Evolutionary conservation across 129 eudicot species (phyloP).

Genomic region (Flaveria bidentis): DNA sequence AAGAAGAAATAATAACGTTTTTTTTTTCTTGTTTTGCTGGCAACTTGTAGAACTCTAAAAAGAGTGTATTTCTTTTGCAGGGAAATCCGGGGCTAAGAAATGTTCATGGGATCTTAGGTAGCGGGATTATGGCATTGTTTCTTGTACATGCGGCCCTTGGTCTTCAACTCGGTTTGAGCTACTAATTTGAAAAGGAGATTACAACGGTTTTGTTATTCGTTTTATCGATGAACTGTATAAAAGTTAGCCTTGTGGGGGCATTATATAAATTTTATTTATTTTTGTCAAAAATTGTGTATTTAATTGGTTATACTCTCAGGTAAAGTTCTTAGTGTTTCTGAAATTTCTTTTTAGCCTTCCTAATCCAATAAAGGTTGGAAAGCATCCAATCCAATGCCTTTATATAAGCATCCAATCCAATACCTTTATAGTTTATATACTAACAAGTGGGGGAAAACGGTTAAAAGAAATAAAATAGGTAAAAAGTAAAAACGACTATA

Average conservation of each 20-base stretch:
- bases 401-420: too few species aligned
- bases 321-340: background rate
- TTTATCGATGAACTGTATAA: background rate
- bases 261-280: background rate
- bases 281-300: background rate
- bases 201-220: background rate
- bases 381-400: too few species aligned
- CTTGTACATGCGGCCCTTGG: conserved; percentile 90
- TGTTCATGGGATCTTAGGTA: conserved; percentile 87
- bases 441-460: too few species aligned
- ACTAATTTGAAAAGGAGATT: conserved; percentile 29
- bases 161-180: conserved; percentile 91
- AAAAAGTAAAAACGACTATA: too few species aligned
- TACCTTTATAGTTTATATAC: too few species aligned
- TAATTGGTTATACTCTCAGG: background rate
- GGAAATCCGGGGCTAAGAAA: conserved; percentile 88
- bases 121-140: conserved; percentile 92
- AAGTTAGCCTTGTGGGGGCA: background rate
- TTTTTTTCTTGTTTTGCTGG: background rate
- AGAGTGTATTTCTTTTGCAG: conserved; percentile 26
- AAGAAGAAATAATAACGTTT: background rate
- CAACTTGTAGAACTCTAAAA: background rate
- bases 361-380: too few species aligned
- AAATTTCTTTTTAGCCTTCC: too few species aligned
- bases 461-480: too few species aligned